Evolutionary conservation across 2,329 filamentous ascomycete species (phyloP), one percentile per base, ranked within the genome.

Genomic region (Ophiostoma novo-ulmi): DNA sequence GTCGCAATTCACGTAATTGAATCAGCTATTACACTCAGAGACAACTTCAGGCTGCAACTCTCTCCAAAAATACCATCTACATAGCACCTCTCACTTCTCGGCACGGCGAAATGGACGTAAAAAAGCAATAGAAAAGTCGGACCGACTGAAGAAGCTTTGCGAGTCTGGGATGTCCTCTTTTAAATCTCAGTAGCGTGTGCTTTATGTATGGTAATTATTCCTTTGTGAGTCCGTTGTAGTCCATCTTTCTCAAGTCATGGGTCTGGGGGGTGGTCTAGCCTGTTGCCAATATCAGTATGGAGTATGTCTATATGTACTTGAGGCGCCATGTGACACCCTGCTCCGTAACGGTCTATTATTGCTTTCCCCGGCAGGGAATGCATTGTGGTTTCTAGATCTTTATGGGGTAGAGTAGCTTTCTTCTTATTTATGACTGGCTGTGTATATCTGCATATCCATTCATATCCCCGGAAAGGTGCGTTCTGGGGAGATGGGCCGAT

Each of bases 21-120:
- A 3, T 39, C 38, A 39, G 38, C 38, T 39, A 39, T 39, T 39
- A 39, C 38, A 8, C 7, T 39, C 10, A 13, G 1, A 13, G 10
- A 39, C 38, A 39, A 10, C 10, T 39, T 10, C 11, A 39, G 14
- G 13, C 44, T 48, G 13, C 20, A 48, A 17, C 5, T 2, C 13
- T n/a, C 1, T 48, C 14, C 44, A 48, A 48, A 20, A 10, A 55
- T 14, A 11, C 6, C n/a, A 10, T 55, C 6, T 13, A 55, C n/a
- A 55, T n/a, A 22, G n/a, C n/a, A 17, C 5, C 17, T 26, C 26
- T 2, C 11, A 35, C 14, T 17, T 31, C 58, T 63, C 58, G 58
- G 58, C 58, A 26, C 58, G 58, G 58, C 58, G 58, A 63, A 63
- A 63, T 35, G 58, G 26, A 35, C 55, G 11, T 35, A 26, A 63